Base-by-base conservation (phyloP, 2,329 filamentous ascomycete species). In the Fusarium acutatum region DNA sequence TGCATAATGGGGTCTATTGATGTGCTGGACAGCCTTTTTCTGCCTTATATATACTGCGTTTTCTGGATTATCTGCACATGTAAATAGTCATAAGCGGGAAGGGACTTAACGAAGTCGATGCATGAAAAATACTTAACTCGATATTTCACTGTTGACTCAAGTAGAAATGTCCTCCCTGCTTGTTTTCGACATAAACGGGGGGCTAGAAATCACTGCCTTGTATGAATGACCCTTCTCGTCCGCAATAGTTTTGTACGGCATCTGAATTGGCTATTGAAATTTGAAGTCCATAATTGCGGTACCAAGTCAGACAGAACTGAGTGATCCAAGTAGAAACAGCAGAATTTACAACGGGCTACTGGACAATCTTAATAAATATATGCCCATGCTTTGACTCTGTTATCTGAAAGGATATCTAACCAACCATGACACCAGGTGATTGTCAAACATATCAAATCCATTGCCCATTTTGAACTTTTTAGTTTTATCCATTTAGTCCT, bases 401-500 rank as follows among this genome's bases (percentile, higher is more conserved):
- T 72, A 43, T 60, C 57, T 60, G 58, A 63, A 64, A 64, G 67
- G 71, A 71, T 77, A 77, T 77, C 73, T 79, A 73, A 74, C 65
- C 73, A 78, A 65, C 67, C 70, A 71, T 71, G 73, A 69, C 61
- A 69, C 67, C 56, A 54, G 57, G 64, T 58, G 60, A 56, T 56
- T 60, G 70, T 64, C 46, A 72, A 60, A 67, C 43, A 67, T 62
- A 68, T 67, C 53, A 50, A 54, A 66, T 47, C 64, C 74, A 61
- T 75, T 66, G 64, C 75, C 74, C 72, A 61, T 72, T 69, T 71
- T 69, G 64, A 60, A 56, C 59, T 44, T 73, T 74, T 63, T 65
- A 44, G 57, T 61, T 64, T 83, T 80, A 86, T 77, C 66, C 50
- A 75, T 60, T 85, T 84, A 90, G 80, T 90, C 88, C 82, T 90